Conservation (phyloP, 805 yeast genomes). For the Saturnispora diversa region DNA sequence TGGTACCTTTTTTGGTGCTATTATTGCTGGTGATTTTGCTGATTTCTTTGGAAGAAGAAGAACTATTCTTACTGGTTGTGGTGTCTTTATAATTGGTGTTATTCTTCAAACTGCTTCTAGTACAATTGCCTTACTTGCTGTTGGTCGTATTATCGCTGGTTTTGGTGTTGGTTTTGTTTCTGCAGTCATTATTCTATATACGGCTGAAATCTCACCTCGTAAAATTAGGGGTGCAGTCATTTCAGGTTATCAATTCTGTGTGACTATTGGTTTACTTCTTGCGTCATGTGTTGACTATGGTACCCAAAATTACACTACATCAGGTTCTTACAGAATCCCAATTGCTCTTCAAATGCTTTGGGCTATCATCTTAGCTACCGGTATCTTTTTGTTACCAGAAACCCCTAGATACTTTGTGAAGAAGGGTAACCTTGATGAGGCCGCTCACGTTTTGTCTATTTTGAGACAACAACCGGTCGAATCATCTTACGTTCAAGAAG, state of each 20-base stretch:
- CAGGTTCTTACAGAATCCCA: slow-evolving; percentile 67
- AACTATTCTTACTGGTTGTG: slow-evolving; percentile 37
- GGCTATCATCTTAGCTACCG: slow-evolving; percentile 54
- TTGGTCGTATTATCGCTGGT: slow-evolving; percentile 71
- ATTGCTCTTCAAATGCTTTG: slow-evolving; percentile 65
- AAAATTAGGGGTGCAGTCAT: slow-evolving; percentile 75
- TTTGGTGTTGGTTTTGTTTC: slow-evolving; percentile 72
- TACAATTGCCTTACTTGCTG: slow-evolving; percentile 43
- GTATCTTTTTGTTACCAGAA: slow-evolving; percentile 64
- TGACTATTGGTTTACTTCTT: slow-evolving; percentile 63
- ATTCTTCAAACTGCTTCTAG: slow-evolving; percentile 40
- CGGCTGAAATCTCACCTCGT: slow-evolving; percentile 72
- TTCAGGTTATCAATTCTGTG: slow-evolving; percentile 55
- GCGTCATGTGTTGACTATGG: slow-evolving; percentile 69
- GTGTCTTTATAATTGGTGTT: slow-evolving; percentile 42
- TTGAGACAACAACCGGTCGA: slow-evolving; percentile 46
- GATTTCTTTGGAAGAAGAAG: slow-evolving; percentile 41
- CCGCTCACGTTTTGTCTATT: slow-evolving; percentile 45
- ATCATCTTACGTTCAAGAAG: slow-evolving; percentile 40
- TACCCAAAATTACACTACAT: slow-evolving; percentile 42
- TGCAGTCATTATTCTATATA: slow-evolving; percentile 69
- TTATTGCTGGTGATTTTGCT: slow-evolving; percentile 49
- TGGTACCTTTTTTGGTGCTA: slow-evolving; percentile 65
- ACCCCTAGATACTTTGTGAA: slow-evolving; percentile 65
- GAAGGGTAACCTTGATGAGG: slow-evolving; percentile 48